phyloP scores from a whole-genome alignment of 140 eudicot species.

The Oenanthe javanica region DNA sequence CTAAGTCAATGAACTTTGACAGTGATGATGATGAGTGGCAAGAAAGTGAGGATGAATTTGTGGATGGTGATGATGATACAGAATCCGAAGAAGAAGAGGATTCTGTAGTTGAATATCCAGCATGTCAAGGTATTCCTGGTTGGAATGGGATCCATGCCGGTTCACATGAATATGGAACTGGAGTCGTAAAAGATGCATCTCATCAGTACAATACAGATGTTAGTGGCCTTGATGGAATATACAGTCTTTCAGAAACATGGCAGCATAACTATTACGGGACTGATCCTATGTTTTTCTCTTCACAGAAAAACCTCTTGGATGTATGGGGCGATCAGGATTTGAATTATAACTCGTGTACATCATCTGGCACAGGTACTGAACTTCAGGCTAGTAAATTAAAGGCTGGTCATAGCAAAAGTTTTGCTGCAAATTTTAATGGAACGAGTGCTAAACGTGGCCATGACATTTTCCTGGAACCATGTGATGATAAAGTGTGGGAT shows the following conservation, averaged over 20 bases:
- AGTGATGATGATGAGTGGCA: conserved; percentile 70
- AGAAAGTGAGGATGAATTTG: conserved; percentile 21
- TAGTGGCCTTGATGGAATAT: not conserved
- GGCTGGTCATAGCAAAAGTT: conserved; percentile 18
- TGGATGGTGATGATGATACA: conserved; percentile 19
- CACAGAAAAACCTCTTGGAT: conserved; percentile 9
- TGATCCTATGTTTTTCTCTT: conserved; percentile 2
- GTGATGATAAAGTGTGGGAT: conserved; percentile 55
- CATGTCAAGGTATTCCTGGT: conserved; percentile 3
- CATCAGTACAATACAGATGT: conserved; percentile 7
- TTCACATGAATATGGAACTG: conserved; percentile 9
- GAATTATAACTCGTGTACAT: conserved; percentile 34
- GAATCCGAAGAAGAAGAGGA: conserved; percentile 42
- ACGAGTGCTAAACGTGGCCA: conserved; percentile 13
- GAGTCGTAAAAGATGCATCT: conserved; percentile 5
- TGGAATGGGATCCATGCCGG: conserved; percentile 17
- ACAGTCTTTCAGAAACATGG: conserved; percentile 3
- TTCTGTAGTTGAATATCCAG: conserved; percentile 25
- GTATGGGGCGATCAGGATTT: conserved; percentile 21
- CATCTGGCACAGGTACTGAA: conserved; percentile 20
- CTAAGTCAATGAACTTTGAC: conserved; percentile 38
- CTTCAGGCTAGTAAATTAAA: conserved; percentile 16
- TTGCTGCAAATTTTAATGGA: conserved; percentile 7
- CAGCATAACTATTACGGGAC: not conserved
- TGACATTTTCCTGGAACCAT: conserved; percentile 27